These are phyloP conservation scores for Colletotrichum australisinense DNA, from an alignment of 2,329 filamentous ascomycete species.

Conservation along the genomic window DNA sequence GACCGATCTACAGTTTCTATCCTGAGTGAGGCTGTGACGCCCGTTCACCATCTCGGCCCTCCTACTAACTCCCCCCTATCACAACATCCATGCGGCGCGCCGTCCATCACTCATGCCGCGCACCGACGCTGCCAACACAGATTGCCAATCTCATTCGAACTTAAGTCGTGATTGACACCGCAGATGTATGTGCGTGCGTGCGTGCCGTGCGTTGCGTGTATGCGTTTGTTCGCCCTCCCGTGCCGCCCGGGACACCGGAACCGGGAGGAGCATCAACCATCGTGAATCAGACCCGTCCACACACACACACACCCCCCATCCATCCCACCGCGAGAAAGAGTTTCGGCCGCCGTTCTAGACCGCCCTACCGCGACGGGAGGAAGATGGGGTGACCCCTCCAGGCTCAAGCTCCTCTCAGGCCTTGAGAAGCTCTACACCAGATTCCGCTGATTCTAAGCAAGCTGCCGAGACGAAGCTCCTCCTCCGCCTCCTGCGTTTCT, in stretches of 20 bases:
- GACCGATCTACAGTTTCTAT: conserved; percentile 21
- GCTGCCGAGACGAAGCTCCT: not conserved
- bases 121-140: not conserved
- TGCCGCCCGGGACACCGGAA: conserved; percentile 26
- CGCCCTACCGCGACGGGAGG: not conserved
- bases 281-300: not conserved
- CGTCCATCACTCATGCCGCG: not conserved
- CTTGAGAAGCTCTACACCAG: not conserved
- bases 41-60: not conserved
- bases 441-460: not conserved
- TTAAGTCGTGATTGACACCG: not conserved
- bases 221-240: conserved; percentile 5
- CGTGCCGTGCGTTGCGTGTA: not conserved
- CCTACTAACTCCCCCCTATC: not conserved
- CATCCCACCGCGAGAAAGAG: not conserved
- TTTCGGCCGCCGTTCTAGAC: conserved; percentile 11
- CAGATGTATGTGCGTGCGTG: not conserved
- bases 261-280: conserved; percentile 4
- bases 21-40: conserved; percentile 28
- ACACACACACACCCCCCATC: not conserved
- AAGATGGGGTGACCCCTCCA: conserved; percentile 6
- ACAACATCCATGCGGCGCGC: not conserved
- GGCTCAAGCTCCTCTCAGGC: not conserved
- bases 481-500: not conserved
- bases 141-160: conserved; percentile 17